Base-by-base conservation (phyloP, 148 eudicot species). In the Euryodendron excelsum region DNA sequence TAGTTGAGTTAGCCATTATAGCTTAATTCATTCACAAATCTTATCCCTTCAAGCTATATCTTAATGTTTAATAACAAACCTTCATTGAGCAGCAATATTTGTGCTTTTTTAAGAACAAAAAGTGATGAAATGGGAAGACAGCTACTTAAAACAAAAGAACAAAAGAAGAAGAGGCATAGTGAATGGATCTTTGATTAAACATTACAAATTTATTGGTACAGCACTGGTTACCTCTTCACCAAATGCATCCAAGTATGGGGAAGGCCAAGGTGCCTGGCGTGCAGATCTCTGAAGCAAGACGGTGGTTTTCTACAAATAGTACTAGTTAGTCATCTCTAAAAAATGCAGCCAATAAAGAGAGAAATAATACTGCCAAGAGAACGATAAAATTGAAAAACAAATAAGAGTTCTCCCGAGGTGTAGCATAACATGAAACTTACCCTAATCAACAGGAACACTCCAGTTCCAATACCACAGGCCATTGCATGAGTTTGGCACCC, bases 221-320 rank as follows among this genome's bases (percentile, higher is more conserved):
- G 14, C 30, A 44, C 1, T 18, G 36, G 41, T 68, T 91, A 93
- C 99, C 98, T 93, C 99, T 90, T 96, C 99, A 70, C 99, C 99
- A 81, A 82, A 96, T 74, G 90, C 87, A 83, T 96, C 99, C 86
- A 96, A 92, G 89, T 96, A 96, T 1, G 92, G 99, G 14, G 99
- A 96, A 55, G 94, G 92, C 99, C 99, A 96, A 76, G 82, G 88
- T 60, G 98, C 91, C 79, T 90, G 99, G 62, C 99, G 97, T 55
- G 90, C 92, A 84, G 89, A 86, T 69, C 99, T 85, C 88, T 91
- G 98, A 80, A 96, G 93, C 91, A 93, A 84, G 61, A 96, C 85
- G 45, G 92, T 84, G 4, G 99, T 93, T 89, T 87, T 93, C 99
- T 96, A 69, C 55, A 71, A 55, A 58, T 37, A 11, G 36, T 11